Conservation (phyloP, 345 rosid genomes). For the Eucalyptus tenuipes region DNA sequence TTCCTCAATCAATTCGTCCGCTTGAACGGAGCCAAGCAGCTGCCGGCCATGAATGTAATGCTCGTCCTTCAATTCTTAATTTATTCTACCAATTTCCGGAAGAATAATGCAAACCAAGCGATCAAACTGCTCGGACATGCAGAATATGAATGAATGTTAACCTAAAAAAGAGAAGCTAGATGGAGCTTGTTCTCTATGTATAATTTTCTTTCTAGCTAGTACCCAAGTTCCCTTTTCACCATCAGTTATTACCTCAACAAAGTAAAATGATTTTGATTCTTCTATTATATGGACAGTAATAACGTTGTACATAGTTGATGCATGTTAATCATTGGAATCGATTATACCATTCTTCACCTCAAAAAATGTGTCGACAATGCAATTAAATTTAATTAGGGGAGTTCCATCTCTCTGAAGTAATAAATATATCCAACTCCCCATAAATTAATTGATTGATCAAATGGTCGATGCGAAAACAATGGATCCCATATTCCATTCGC, state of each 20-base stretch:
- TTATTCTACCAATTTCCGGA: not conserved
- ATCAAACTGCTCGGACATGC: not conserved
- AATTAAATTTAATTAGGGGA: not conserved
- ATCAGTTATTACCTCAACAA: not conserved
- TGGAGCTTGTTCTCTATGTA: not conserved
- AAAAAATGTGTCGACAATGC: not conserved
- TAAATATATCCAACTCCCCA: not conserved
- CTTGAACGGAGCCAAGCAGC: not conserved
- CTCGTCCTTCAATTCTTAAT: not conserved
- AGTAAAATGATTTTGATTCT: not conserved
- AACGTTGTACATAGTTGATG: not conserved
- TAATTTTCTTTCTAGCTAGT: not conserved
- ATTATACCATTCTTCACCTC: not conserved
- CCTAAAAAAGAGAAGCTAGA: not conserved
- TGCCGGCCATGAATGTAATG: not conserved
- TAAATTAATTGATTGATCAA: not conserved
- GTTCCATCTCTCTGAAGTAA: not conserved
- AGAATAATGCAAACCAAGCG: not conserved
- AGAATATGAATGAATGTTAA: not conserved
- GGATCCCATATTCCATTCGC: not conserved
- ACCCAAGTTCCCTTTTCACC: not conserved
- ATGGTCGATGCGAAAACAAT: not conserved
- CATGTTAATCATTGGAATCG: not conserved
- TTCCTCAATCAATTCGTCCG: not conserved
- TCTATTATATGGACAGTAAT: not conserved